phyloP scores from a whole-genome alignment of 768 basidiomycete genomes.

The Boletus rex-veris region DNA sequence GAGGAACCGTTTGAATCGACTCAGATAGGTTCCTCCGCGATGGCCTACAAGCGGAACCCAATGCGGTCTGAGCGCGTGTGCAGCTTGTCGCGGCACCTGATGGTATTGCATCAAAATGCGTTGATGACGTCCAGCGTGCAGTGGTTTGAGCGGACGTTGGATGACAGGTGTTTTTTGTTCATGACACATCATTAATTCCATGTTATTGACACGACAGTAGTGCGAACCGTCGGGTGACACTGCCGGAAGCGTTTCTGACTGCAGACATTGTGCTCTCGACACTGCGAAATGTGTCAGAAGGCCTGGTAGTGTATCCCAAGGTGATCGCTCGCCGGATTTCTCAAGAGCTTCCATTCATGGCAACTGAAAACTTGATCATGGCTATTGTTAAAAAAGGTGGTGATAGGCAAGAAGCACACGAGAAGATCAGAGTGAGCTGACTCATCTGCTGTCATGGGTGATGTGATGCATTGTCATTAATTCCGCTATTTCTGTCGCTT shows the following conservation, averaged over 20 bases:
- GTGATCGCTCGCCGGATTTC: slow-evolving; percentile 90
- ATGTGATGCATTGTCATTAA: slow-evolving; percentile 12
- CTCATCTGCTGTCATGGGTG: slow-evolving; percentile 8
- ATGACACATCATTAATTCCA: background rate
- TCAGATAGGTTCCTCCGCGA: slow-evolving; percentile 95
- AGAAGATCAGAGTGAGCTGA: slow-evolving; percentile 78
- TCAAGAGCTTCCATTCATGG: slow-evolving; percentile 99
- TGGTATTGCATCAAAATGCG: slow-evolving; percentile 94
- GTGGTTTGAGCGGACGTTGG: slow-evolving; percentile 98
- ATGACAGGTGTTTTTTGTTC: slow-evolving; percentile 66
- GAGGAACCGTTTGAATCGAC: slow-evolving; percentile 99
- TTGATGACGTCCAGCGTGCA: slow-evolving; percentile 93
- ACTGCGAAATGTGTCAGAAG: slow-evolving; percentile 94
- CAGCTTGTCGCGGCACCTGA: slow-evolving; percentile 92
- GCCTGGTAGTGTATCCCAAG: slow-evolving; percentile 97
- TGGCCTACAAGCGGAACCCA: slow-evolving; percentile 99
- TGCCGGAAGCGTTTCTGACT: slow-evolving; percentile 96
- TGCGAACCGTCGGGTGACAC: slow-evolving; percentile 93
- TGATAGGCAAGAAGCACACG: slow-evolving; percentile 95
- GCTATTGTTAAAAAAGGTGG: slow-evolving; percentile 93
- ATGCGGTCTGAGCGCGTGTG: slow-evolving; percentile 99
- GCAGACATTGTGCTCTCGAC: slow-evolving; percentile 96
- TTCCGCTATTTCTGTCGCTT: background rate
- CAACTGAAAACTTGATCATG: slow-evolving; percentile 99
- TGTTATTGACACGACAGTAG: slow-evolving; percentile 37